Conservation (phyloP, 208 protist species). For the Crithidia acanthocephali region DNA sequence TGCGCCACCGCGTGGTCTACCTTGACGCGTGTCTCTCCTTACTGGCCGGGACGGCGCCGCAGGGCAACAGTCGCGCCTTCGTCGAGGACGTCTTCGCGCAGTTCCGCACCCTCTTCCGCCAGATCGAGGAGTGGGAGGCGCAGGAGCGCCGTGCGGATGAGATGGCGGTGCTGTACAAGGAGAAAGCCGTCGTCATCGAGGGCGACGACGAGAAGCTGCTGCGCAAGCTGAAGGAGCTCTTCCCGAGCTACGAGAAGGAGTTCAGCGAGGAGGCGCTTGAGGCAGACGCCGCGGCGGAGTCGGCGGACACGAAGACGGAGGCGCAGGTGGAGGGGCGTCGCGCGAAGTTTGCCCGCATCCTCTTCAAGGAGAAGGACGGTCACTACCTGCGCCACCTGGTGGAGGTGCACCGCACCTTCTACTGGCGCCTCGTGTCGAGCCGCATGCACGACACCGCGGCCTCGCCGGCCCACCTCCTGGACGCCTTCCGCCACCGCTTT, state of each 20-base stretch:
- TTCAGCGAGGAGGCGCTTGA: slow-evolving; percentile 68
- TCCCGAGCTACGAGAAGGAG: slow-evolving; percentile 94
- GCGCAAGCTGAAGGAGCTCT: slow-evolving; percentile 87
- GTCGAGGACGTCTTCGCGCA: slow-evolving; percentile 64
- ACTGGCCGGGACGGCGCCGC: slow-evolving; percentile 55
- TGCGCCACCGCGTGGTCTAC: slow-evolving; percentile 72
- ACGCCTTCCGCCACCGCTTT: slow-evolving; percentile 66
- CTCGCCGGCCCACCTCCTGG: slow-evolving; percentile 30
- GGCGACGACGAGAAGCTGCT: slow-evolving; percentile 92
- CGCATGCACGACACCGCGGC: slow-evolving; percentile 25
- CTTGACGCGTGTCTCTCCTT: slow-evolving; percentile 77
- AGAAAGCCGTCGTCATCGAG: slow-evolving; percentile 90
- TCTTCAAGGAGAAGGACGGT: slow-evolving; percentile 75
- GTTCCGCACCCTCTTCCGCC: slow-evolving; percentile 70
- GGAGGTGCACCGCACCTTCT: slow-evolving; percentile 75
- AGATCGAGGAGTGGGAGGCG: slow-evolving; percentile 80
- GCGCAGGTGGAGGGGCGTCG: slow-evolving; percentile 40
- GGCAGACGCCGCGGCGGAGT: slow-evolving; percentile 32
- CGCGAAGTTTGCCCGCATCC: slow-evolving; percentile 73
- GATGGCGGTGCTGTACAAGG: slow-evolving; percentile 92
- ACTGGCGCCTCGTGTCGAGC: slow-evolving; percentile 53
- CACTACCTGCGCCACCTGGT: slow-evolving; percentile 73
- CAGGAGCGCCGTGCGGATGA: slow-evolving; percentile 75
- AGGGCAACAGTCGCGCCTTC: slow-evolving; percentile 55
- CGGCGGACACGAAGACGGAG: slow-evolving; percentile 29